Base-by-base conservation (phyloP, 768 basidiomycete species). In the Boletus rubroflammeus region DNA sequence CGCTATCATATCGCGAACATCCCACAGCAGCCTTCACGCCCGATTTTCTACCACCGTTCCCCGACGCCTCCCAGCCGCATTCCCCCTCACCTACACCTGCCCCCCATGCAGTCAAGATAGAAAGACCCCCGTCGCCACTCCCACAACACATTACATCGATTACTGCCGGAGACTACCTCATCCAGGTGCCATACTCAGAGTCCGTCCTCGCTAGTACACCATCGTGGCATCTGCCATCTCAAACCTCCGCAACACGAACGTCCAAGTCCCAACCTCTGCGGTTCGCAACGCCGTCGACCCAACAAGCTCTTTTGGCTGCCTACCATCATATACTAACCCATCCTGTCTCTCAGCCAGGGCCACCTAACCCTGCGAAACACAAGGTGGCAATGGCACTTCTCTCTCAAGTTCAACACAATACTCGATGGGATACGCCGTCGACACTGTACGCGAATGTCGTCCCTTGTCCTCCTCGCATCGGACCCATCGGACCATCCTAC, bases 241-340 rank as follows among this genome's bases (percentile, higher is more conserved):
- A 68, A 7, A 65, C 66, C 3, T 67, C 76, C 7, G 52, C 64
- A 0, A 56, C 60, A 10, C 61, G 61, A 3, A 40, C 61, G 6
- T 56, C 70, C 29, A 60, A 62, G 11, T 13, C 61, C 0, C 60
- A 59, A 19, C 45, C 61, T 3, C 15, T 68, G 26, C 76, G 74
- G 5, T 65, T 76, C 6, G 68, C 79, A 5, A 78, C 79, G 1
- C 81, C 84, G 0, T 81, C 80, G 58, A 78, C 79, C 7, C 84
- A 88, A 57, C 85, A 79, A 3, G 76, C 87, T 1, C 78, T 90
- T 29, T 67, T 88, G 40, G 73, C 76, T 13, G 88, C 86, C 6
- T 90, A 88, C 63, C 90, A 88, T 58, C 84, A 90, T 59, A 85
- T 90, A 55, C 78, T 90, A 47, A 89, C 85, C 0, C 82, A 90